These are phyloP conservation scores for Scheffersomyces stipitis DNA, from an alignment of 805 yeast genomes.

Conservation along the genomic window DNA sequence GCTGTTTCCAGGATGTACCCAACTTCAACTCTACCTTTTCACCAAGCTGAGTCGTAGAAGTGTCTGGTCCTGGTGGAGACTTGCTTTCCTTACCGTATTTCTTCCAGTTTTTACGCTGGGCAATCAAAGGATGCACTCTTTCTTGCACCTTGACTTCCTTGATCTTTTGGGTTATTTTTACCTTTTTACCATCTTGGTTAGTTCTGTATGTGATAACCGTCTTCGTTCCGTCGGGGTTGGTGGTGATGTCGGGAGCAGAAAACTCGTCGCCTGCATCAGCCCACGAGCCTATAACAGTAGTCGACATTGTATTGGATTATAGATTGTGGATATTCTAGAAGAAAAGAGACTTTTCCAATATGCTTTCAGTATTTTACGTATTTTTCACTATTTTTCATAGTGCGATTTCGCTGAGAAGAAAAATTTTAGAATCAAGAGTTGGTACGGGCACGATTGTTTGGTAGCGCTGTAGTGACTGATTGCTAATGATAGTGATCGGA, in stretches of 20 bases:
- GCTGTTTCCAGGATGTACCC: slow-evolving; percentile 74
- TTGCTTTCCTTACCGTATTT: slow-evolving; percentile 81
- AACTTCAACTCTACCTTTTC: slow-evolving; percentile 78
- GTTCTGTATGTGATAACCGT: slow-evolving; percentile 77
- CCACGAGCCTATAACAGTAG: slow-evolving; percentile 52
- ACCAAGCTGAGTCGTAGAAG: slow-evolving; percentile 83
- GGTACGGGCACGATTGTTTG: background rate
- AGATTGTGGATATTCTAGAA: no score
- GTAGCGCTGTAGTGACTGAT: no score
- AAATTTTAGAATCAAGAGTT: background rate
- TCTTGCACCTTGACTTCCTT: slow-evolving; percentile 75
- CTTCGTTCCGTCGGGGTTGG: slow-evolving; percentile 85
- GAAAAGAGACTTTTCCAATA: no score
- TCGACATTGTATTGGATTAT: slow-evolving; percentile 24
- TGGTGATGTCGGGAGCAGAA: slow-evolving; percentile 70
- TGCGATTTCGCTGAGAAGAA: no score
- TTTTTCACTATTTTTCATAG: no score
- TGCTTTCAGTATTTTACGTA: no score
- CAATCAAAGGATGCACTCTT: slow-evolving; percentile 80
- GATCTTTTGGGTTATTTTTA: slow-evolving; percentile 83
- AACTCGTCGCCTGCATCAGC: slow-evolving; percentile 75
- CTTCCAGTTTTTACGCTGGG: slow-evolving; percentile 83
- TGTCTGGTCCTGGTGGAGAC: slow-evolving; percentile 81
- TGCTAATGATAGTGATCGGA: no score
- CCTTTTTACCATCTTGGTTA: slow-evolving; percentile 78